Conservation (phyloP, 768 basidiomycete genomes). For the Coprinopsis cinerea region DNA sequence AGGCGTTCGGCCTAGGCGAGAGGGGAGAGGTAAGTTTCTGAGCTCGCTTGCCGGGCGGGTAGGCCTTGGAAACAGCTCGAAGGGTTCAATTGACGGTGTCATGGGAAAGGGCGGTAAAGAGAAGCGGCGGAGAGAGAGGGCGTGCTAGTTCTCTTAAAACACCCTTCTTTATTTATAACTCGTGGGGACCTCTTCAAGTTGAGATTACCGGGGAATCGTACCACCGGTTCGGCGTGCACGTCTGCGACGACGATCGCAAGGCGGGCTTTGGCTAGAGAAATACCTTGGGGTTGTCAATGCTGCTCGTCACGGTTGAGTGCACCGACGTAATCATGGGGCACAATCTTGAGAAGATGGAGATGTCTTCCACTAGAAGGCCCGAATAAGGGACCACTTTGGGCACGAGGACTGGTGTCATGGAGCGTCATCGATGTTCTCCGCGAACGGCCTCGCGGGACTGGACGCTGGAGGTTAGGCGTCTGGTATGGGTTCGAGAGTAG, state of each 20-base stretch:
- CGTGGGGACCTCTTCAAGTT: background rate
- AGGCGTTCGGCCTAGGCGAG: slow-evolving; percentile 7
- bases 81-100: background rate
- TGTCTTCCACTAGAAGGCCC: too few species aligned
- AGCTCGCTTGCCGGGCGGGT: background rate
- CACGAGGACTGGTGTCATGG: too few species aligned
- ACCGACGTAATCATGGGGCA: too few species aligned
- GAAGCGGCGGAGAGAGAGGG: background rate
- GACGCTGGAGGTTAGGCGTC: too few species aligned
- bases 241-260: too few species aligned
- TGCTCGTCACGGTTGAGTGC: too few species aligned
- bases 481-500: background rate
- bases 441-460: too few species aligned
- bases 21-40: background rate
- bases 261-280: too few species aligned
- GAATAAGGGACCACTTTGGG: too few species aligned
- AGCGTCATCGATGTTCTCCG: too few species aligned
- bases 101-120: background rate
- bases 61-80: background rate
- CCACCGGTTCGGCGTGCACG: slow-evolving; percentile 13
- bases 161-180: background rate
- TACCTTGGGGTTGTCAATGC: too few species aligned
- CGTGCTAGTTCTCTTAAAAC: background rate
- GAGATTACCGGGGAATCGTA: background rate
- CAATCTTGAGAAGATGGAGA: too few species aligned